phyloP scores from a whole-genome alignment of 1,139 yeast genomes.

The Zygoascus sp. region DNA sequence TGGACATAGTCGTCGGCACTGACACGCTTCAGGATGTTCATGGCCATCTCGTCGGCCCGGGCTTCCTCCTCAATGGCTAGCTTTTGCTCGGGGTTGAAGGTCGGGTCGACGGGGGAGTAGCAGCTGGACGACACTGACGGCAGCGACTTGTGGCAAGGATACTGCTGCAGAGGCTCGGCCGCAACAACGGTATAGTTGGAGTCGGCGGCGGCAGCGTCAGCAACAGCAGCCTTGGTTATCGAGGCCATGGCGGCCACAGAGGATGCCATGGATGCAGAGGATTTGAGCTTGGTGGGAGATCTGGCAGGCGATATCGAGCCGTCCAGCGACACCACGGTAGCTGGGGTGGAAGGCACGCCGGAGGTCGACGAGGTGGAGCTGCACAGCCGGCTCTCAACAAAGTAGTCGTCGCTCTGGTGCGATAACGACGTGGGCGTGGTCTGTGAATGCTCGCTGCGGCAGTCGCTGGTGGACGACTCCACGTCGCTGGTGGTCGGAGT shows the following conservation, averaged over 20 bases:
- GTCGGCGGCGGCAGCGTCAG: background rate
- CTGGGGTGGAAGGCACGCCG: background rate
- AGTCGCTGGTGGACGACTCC: background rate
- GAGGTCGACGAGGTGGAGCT: background rate
- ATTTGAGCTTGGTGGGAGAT: background rate
- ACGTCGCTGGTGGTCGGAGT: background rate
- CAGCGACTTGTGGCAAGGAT: conserved; percentile 7
- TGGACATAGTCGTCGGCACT: conserved; percentile 28
- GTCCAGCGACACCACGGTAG: background rate
- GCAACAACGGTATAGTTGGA: background rate
- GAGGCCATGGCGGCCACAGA: background rate
- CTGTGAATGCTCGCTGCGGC: background rate
- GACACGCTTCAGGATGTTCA: conserved; percentile 32
- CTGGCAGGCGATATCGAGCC: background rate
- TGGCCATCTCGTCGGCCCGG: conserved; percentile 36
- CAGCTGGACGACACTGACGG: conserved; percentile 25
- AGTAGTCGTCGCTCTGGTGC: background rate
- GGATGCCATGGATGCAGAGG: conserved; percentile 1
- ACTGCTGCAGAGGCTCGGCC: background rate
- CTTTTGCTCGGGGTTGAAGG: conserved; percentile 25
- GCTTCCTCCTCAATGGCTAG: conserved; percentile 23
- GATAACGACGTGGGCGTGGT: background rate
- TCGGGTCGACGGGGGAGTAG: conserved; percentile 15
- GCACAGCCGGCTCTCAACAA: background rate
- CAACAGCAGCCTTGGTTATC: background rate